Base-by-base conservation (phyloP, 805 yeast species). In the Metschnikowia lachancei region DNA sequence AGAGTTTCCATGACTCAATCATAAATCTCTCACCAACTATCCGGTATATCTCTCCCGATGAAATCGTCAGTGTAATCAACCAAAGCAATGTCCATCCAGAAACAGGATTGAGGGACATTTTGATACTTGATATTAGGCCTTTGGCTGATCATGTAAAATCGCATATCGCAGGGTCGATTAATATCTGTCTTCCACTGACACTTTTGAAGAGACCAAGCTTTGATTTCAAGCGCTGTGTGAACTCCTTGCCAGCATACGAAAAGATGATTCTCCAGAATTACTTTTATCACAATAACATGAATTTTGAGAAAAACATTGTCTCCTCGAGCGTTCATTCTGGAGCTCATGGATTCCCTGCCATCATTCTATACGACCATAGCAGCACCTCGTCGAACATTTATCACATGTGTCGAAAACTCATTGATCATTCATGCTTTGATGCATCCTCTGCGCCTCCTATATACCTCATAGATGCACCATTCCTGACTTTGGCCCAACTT, bases 151-250 rank as follows among this genome's bases (percentile, higher is more conserved):
- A 70, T 60, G 75, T 82, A 36, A 76, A 72, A 49, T 60, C 74
- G 2, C 89, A 83, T 51, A 64, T 92, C 11, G 58, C 56, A 3
- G 70, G 76, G 35, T 78, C 97, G 0, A 70, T 87, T 37, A 88
- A 88, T 61, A 76, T 92, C 31, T 87, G 95, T 63, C 67, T 91
- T 12, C 97, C 98, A 1, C 85, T 96, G n/a, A 91, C 97, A 0
- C 70, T 91, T 35, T 68, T 91, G 52, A 86, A 83, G 61, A 76
- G 98, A 53, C 70, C 81, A 28, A 84, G 83, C 43, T 91, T 87
- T 57, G 81, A 82, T 2, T 69, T 91, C 46, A 69, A 67, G 39
- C 75, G 81, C 58, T 81, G 88, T 54, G 66, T 85, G 19, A 79
- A 77, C 41, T 82, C 87, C 26, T 64, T 85, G 41, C 80, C 87